phyloP scores from a whole-genome alignment of 139 green algal species.

The Coelastrella sp. region DNA sequence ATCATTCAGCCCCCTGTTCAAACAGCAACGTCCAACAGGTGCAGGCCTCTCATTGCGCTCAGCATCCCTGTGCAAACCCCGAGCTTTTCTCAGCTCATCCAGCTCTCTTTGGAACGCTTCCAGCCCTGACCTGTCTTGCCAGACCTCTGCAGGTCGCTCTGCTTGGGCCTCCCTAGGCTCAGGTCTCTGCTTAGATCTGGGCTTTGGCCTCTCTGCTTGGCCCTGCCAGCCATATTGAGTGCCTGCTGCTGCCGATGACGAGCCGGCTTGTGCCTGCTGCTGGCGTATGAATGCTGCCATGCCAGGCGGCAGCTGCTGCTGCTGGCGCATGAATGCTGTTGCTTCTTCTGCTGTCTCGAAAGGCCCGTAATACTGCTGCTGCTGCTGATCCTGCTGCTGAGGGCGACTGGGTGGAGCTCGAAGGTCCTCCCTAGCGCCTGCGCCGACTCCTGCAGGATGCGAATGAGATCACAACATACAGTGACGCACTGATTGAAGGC shows the following conservation, averaged over 20 bases:
- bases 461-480: neutral
- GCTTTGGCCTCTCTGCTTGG: neutral
- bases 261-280: neutral
- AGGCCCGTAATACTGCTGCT: neutral
- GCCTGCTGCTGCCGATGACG: neutral
- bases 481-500: neutral
- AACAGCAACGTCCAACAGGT: constrained; percentile 27
- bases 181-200: neutral
- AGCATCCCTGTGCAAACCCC: neutral
- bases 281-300: neutral
- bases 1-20: neutral
- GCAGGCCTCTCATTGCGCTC: neutral
- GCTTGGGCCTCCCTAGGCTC: neutral
- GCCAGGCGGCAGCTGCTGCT: neutral
- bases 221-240: neutral
- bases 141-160: neutral
- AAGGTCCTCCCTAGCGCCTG: neutral
- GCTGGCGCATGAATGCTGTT: neutral
- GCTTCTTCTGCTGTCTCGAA: neutral
- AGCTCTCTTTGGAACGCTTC: neutral
- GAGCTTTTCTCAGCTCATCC: neutral
- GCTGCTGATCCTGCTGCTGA: neutral
- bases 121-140: neutral
- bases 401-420: neutral
- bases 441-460: neutral